These are phyloP conservation scores for Verticillium nubilum DNA, from an alignment of 2,329 filamentous ascomycete genomes.

Conservation along the genomic window DNA sequence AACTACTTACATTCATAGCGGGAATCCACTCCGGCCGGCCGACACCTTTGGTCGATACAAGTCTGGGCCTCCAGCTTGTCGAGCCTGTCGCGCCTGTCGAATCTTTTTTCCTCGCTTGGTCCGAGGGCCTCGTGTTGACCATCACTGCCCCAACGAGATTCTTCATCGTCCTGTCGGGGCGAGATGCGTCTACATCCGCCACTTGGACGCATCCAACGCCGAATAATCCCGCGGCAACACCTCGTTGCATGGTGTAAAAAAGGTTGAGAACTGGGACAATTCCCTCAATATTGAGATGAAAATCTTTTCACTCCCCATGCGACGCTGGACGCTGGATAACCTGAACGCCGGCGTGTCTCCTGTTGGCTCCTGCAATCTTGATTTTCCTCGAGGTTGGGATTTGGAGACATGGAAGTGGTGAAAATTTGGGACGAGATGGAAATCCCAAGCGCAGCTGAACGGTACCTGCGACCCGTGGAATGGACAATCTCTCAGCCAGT, in stretches of 20 bases:
- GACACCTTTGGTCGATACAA: slow-evolving; percentile 11
- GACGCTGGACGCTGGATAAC: background rate
- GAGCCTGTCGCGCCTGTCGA: background rate
- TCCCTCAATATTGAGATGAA: background rate
- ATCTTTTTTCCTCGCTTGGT: background rate
- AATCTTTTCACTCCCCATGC: background rate
- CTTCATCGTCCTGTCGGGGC: background rate
- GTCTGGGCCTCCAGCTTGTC: slow-evolving; percentile 5
- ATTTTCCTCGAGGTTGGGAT: background rate
- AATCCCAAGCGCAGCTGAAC: background rate
- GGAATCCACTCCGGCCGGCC: background rate
- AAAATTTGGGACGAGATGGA: background rate
- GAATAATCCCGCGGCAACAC: background rate
- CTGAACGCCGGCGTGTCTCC: background rate
- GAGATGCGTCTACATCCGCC: background rate
- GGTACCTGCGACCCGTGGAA: background rate
- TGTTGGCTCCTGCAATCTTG: background rate
- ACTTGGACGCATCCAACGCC: background rate
- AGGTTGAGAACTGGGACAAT: background rate
- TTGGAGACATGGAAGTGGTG: background rate
- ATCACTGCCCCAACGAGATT: background rate
- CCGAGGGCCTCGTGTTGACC: background rate
- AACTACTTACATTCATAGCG: background rate
- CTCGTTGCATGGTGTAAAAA: background rate
- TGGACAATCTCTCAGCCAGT: background rate